These are phyloP conservation scores for Hymenoscyphus repandus DNA, from an alignment of 2,329 filamentous ascomycete genomes.

Conservation along the genomic window DNA sequence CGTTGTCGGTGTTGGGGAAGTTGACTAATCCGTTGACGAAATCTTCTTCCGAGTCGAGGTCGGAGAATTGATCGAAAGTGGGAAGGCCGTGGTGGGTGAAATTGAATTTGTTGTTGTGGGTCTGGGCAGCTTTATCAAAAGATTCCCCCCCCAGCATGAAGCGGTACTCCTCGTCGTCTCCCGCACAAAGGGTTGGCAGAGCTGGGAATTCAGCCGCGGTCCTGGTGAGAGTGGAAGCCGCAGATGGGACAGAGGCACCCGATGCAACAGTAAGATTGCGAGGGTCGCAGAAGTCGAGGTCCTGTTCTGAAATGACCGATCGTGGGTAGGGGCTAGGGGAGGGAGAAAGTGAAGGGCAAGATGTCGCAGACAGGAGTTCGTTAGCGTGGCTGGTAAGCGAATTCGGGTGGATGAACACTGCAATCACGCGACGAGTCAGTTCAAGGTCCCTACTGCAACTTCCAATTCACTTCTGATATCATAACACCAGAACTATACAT, in stretches of 20 bases:
- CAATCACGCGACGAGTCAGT: constrained; percentile 16
- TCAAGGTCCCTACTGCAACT: background rate
- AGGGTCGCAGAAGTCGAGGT: constrained; percentile 86
- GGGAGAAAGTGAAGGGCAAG: constrained; percentile 80
- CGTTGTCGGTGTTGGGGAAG: constrained; percentile 55
- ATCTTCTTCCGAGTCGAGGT: constrained; percentile 87
- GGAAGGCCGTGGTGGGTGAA: constrained; percentile 59
- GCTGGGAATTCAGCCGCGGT: constrained; percentile 57
- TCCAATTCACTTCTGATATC: constrained; percentile 1
- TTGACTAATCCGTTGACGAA: constrained; percentile 71
- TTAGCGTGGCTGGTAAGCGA: constrained; percentile 59
- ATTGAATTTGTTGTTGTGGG: constrained; percentile 44
- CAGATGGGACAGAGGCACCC: constrained; percentile 37
- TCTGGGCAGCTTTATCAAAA: constrained; percentile 43
- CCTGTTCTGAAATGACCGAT: constrained; percentile 59
- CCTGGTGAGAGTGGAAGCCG: constrained; percentile 34
- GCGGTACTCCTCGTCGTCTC: constrained; percentile 56
- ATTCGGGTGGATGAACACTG: constrained; percentile 62
- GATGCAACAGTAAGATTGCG: constrained; percentile 73
- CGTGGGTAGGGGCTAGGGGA: constrained; percentile 76
- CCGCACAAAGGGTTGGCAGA: constrained; percentile 55
- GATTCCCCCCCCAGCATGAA: constrained; percentile 43
- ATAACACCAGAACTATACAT: background rate
- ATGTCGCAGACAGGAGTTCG: constrained; percentile 66
- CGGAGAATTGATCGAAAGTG: constrained; percentile 78